Evolutionary conservation across 2,329 filamentous ascomycete genomes (phyloP), one percentile per base, ranked within the genome.

Genomic region (Aspergillus ruber): DNA sequence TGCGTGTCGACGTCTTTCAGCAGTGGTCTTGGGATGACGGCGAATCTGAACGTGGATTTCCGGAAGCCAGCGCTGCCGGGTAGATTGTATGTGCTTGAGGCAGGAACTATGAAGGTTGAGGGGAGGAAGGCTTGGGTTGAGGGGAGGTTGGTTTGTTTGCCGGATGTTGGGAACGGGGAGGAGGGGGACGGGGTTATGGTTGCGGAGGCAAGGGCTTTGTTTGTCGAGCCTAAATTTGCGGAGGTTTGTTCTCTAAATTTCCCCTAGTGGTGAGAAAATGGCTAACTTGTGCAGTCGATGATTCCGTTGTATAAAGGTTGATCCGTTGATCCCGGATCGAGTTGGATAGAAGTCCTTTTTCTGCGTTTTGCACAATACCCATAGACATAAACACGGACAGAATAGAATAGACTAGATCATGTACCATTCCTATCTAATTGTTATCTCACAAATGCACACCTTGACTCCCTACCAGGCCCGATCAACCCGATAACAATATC

Each of bases 111-210:
- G 1, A 58, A 58, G 50, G 63, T 67, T 6, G 64, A 68, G 44
- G 65, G 66, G 6, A 45, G 66, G 29, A 69, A 69, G 56, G 65
- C 64, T 35, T 68, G 65, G 65, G 66, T 68, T 41, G 57, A 67
- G 47, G 65, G 65, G 1, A 48, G 42, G 17, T 58, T 68, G 58
- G 55, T 47, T 17, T 59, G 46, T 29, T 39, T 50, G 33, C 51
- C 49, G 5, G 33, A 51, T 27, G 46, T 53, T 20, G 49, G 33
- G 6, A 56, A 55, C 4, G 49, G 36, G 6, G 56, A 55, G 42
- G 53, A 57, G 15, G 46, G 49, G 40, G 61, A 63, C 36, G 47
- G 52, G 2, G 56, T 62, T 21, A 55, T 65, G 55, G 62, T 67
- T 45, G 60, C 64, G 10, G 64, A 68, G 54, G 64, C 56, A n/a